These are phyloP conservation scores for Gynandropsis gynandra DNA, from an alignment of 345 rosid genomes.

Conservation along the genomic window DNA sequence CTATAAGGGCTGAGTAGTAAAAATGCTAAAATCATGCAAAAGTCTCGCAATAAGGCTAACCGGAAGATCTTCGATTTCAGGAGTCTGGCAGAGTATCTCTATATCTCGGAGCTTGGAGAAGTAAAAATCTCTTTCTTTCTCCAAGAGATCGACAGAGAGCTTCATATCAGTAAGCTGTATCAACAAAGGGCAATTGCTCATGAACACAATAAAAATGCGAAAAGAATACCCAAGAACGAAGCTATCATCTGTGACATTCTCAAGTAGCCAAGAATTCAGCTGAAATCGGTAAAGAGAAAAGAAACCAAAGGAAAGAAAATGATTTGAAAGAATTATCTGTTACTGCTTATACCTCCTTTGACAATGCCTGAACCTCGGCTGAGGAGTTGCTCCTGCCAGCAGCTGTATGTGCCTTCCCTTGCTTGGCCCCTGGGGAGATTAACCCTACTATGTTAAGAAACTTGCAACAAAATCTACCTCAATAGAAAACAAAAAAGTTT, in stretches of 20 bases:
- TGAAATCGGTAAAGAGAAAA: constrained; percentile 16
- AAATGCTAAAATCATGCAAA: constrained; percentile 14
- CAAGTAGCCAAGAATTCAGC: constrained; percentile 6
- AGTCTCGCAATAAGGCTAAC: constrained; percentile 26
- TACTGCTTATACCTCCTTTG: constrained; percentile 59
- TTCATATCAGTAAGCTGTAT: constrained; percentile 62
- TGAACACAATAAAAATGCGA: background rate
- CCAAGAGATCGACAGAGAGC: constrained; percentile 68
- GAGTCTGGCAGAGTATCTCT: constrained; percentile 77
- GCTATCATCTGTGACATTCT: too few relatives aligned
- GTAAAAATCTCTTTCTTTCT: constrained; percentile 93
- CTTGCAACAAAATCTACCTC: background rate
- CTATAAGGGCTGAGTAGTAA: constrained; percentile 1
- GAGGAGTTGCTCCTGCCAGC: constrained; percentile 37
- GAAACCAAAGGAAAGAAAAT: background rate
- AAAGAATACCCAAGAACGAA: too few relatives aligned
- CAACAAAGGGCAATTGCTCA: background rate
- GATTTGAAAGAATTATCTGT: too few relatives aligned
- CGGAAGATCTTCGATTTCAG: constrained; percentile 55
- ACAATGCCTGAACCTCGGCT: constrained; percentile 51
- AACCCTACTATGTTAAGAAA: constrained; percentile 4
- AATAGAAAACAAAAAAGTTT: constrained; percentile 15
- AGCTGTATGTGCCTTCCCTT: constrained; percentile 34
- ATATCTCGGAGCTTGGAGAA: constrained; percentile 76
- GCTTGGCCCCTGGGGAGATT: constrained; percentile 45